These are phyloP conservation scores for Brassica cretica DNA, from an alignment of 345 rosid genomes.

Conservation along the genomic window DNA sequence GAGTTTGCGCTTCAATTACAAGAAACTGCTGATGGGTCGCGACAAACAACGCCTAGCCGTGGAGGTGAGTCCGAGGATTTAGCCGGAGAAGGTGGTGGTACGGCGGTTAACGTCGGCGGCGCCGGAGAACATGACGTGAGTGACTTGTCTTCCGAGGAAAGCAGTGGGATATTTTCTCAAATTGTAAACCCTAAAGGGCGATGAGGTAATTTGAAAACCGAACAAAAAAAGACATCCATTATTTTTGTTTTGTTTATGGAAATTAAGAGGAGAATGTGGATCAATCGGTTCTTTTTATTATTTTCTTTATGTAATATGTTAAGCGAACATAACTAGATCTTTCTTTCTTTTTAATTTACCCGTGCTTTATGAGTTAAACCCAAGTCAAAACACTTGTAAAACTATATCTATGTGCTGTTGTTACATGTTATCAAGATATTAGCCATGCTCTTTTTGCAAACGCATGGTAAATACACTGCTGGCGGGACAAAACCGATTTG, in stretches of 20 bases:
- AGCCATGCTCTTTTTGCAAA: no score
- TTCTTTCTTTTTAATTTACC: conserved; percentile 1
- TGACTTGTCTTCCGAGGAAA: conserved; percentile 39
- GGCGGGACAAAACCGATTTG: no score
- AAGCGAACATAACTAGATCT: conserved; percentile 11
- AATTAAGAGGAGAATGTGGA: conserved; percentile 10
- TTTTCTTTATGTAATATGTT: conserved; percentile 18
- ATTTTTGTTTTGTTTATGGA: background rate
- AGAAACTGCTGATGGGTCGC: conserved; percentile 42
- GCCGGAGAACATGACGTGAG: conserved; percentile 37
- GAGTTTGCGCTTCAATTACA: conserved; percentile 68
- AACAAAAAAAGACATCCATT: background rate
- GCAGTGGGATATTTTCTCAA: conserved; percentile 53
- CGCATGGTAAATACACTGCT: no score
- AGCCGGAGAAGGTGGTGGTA: background rate
- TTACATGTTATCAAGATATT: conserved; percentile 19
- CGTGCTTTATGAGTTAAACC: background rate
- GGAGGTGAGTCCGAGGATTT: conserved; percentile 28
- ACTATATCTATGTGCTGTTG: conserved; percentile 4
- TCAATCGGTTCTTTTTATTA: background rate
- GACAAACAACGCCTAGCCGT: conserved; percentile 10
- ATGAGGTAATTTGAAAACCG: conserved; percentile 32
- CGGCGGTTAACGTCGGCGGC: conserved; percentile 30
- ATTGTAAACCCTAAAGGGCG: conserved; percentile 65
- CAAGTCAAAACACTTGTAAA: conserved; percentile 12